phyloP scores from a whole-genome alignment of 176 grass and related monocot genomes.

The Eleusine indica region DNA sequence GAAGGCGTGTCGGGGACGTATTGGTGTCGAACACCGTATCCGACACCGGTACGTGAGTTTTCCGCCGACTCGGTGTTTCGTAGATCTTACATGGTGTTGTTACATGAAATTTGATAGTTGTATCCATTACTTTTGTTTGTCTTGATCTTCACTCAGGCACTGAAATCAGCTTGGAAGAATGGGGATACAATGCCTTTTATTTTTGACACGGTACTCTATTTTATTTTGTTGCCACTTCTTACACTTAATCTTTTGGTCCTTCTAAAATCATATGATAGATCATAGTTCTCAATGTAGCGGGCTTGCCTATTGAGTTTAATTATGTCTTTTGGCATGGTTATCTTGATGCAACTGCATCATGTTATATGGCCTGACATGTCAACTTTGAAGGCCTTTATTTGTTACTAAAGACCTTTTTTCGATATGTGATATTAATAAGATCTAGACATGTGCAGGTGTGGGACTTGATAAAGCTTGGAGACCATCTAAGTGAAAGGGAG shows the following conservation, averaged over 20 bases:
- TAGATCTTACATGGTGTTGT: constrained; percentile 3
- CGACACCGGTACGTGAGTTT: no score
- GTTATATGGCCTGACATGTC: constrained; percentile 12
- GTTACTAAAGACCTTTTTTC: constrained; percentile 2
- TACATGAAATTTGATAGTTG: not conserved
- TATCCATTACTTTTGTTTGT: constrained; percentile 3
- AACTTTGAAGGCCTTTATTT: not conserved
- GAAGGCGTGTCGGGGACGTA: no score
- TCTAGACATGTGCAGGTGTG: constrained; percentile 61
- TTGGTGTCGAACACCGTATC: no score
- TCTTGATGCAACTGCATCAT: not conserved
- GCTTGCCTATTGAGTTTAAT: constrained; percentile 14
- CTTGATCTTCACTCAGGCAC: constrained; percentile 56
- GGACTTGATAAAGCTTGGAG: constrained; percentile 94
- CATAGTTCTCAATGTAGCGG: not conserved
- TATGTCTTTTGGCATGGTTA: constrained; percentile 9
- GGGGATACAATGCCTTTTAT: constrained; percentile 92
- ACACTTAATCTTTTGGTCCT: not conserved
- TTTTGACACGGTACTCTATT: constrained; percentile 84
- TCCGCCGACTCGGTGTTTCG: no score
- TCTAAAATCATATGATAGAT: not conserved
- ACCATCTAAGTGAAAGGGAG: constrained; percentile 72
- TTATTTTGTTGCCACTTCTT: constrained; percentile 27
- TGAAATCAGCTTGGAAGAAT: constrained; percentile 76
- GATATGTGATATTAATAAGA: not conserved